phyloP scores from a whole-genome alignment of 1,139 yeast genomes.

The Taphrina confusa region DNA sequence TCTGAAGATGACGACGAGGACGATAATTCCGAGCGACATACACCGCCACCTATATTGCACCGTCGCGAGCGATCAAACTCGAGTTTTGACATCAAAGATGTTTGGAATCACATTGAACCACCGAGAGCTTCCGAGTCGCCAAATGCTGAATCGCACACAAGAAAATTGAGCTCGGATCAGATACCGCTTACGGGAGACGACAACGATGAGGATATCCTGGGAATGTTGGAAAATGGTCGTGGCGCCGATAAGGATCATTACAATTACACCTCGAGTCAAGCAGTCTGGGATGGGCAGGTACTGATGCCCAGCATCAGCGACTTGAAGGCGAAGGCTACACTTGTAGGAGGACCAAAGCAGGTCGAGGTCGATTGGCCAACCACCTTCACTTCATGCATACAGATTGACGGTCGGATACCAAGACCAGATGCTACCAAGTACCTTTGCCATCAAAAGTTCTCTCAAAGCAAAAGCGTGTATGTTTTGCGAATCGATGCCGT shows the following conservation, averaged over 20 bases:
- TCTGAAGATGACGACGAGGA: background rate
- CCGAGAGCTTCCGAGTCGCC: background rate
- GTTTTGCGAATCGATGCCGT: conserved; percentile 50
- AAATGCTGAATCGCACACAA: background rate
- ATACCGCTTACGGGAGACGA: background rate
- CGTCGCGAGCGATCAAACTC: conserved; percentile 17
- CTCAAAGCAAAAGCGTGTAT: conserved; percentile 55
- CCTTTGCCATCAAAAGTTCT: conserved; percentile 51
- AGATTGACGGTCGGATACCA: conserved; percentile 66
- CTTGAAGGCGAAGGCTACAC: conserved; percentile 53
- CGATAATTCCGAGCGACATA: background rate
- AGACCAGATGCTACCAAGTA: conserved; percentile 59
- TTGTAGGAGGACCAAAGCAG: conserved; percentile 50
- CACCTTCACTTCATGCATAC: conserved; percentile 44
- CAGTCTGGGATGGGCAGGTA: conserved; percentile 59
- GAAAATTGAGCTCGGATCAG: background rate
- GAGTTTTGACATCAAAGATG: conserved; percentile 22
- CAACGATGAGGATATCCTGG: conserved; percentile 17
- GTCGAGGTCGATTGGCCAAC: conserved; percentile 41
- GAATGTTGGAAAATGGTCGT: conserved; percentile 18
- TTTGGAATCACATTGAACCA: conserved; percentile 25
- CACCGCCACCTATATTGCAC: background rate
- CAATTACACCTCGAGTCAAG: background rate
- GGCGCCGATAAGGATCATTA: conserved; percentile 12
- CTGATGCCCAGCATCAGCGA: conserved; percentile 59